Evolutionary conservation across 352 stramenopile genomes (phyloP).

Genomic region (Globisporangium solare): DNA sequence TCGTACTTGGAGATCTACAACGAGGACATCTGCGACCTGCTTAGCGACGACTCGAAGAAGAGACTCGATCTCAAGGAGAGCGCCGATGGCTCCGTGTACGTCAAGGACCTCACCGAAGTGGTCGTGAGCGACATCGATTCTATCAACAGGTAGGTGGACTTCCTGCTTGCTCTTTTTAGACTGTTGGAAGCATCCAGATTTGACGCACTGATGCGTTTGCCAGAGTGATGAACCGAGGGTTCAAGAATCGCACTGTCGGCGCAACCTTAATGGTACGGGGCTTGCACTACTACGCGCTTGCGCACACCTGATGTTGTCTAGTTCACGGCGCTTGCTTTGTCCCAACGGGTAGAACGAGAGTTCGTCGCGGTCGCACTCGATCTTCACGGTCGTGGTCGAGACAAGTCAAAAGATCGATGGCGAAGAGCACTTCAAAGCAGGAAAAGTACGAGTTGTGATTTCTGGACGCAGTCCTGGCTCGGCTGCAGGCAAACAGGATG

Average conservation of each 20-base stretch:
- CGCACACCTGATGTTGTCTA: too few relatives aligned
- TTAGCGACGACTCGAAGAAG: slow-evolving; percentile 76
- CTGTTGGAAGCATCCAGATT: neutral
- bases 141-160: slow-evolving; percentile 56
- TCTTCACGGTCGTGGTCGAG: slow-evolving; percentile 84
- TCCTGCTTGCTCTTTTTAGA: too few relatives aligned
- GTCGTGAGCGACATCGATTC: slow-evolving; percentile 70
- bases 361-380: slow-evolving; percentile 80
- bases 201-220: neutral
- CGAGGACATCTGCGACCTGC: slow-evolving; percentile 90
- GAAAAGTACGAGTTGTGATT: slow-evolving; percentile 37
- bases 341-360: slow-evolving; percentile 42
- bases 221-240: slow-evolving; percentile 68
- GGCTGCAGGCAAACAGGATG: too few relatives aligned
- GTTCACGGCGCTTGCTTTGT: too few relatives aligned
- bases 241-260: slow-evolving; percentile 81
- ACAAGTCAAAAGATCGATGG: slow-evolving; percentile 71
- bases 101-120: slow-evolving; percentile 87
- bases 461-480: too few relatives aligned
- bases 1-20: slow-evolving; percentile 97
- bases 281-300: too few relatives aligned
- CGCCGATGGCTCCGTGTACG: slow-evolving; percentile 74
- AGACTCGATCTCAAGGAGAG: slow-evolving; percentile 85
- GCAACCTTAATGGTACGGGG: slow-evolving; percentile 69
- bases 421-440: slow-evolving; percentile 77